Evolutionary conservation across 140 eudicot genomes (phyloP).

Genomic region (Erigeron philadelphicus): DNA sequence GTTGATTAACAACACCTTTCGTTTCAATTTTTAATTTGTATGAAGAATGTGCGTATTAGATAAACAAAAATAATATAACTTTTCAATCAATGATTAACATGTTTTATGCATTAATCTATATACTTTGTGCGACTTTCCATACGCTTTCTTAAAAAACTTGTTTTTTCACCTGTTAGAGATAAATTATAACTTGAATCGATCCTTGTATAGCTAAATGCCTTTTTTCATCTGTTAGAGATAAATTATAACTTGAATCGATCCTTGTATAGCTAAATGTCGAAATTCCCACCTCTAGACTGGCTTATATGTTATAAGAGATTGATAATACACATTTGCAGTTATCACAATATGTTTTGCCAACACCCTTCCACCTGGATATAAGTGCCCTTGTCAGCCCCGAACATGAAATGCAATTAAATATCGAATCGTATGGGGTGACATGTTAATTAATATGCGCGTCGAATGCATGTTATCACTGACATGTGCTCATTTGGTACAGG

Average conservation of each 20-base stretch:
- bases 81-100: too few relatives aligned
- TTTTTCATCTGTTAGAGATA: too few relatives aligned
- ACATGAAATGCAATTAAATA: background rate
- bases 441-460: background rate
- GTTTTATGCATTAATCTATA: too few relatives aligned
- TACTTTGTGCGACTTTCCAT: too few relatives aligned
- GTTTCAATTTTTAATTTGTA: too few relatives aligned
- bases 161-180: too few relatives aligned
- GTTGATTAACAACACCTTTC: too few relatives aligned
- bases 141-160: too few relatives aligned
- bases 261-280: background rate
- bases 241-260: background rate
- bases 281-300: background rate
- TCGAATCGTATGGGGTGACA: background rate
- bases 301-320: background rate
- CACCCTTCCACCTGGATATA: background rate
- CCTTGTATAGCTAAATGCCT: background rate
- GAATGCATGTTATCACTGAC: conserved; percentile 11
- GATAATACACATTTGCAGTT: background rate
- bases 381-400: background rate
- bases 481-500: conserved; percentile 41
- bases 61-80: too few relatives aligned
- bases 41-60: too few relatives aligned
- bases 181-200: background rate
- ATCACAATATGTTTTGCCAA: background rate